Percentiles rank a stretch among this genome's conserved stretches.
phyloP scores from a whole-genome alignment of 2,329 filamentous ascomycete species.

The Chaetomiaceae sp. region DNA sequence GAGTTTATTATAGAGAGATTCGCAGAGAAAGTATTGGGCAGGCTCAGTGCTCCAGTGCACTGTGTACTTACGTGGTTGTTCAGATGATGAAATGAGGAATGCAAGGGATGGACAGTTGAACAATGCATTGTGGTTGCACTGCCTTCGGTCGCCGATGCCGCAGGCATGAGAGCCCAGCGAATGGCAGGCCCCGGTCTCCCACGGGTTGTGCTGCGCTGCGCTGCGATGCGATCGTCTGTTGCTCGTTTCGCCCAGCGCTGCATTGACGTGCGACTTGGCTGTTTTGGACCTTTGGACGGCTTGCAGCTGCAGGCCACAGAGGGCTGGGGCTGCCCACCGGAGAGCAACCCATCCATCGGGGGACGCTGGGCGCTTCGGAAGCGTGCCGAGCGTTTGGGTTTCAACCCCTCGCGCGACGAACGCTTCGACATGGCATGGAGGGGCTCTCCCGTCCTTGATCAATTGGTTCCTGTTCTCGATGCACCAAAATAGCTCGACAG shows the following conservation, averaged over 20 bases:
- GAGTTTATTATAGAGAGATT: too few relatives aligned
- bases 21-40: too few relatives aligned
- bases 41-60: too few relatives aligned
- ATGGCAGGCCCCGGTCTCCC: not conserved
- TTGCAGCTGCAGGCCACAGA: too few relatives aligned
- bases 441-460: not conserved
- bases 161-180: not conserved
- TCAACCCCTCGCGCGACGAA: conserved; percentile 8
- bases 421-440: not conserved
- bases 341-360: too few relatives aligned
- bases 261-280: conserved; percentile 9
- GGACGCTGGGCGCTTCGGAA: not conserved
- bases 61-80: too few relatives aligned
- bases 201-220: not conserved
- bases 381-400: conserved; percentile 10
- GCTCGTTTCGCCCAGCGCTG: conserved; percentile 11
- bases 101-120: too few relatives aligned
- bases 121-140: conserved; percentile 11
- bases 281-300: not conserved
- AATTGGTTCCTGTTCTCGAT: too few relatives aligned
- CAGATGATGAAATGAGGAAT: too few relatives aligned
- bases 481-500: conserved; percentile 11
- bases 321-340: too few relatives aligned
- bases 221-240: not conserved
- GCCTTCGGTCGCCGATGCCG: not conserved